Evolutionary conservation across 495 filamentous ascomycete genomes (phyloP).

Genomic region (Neurospora sp.): DNA sequence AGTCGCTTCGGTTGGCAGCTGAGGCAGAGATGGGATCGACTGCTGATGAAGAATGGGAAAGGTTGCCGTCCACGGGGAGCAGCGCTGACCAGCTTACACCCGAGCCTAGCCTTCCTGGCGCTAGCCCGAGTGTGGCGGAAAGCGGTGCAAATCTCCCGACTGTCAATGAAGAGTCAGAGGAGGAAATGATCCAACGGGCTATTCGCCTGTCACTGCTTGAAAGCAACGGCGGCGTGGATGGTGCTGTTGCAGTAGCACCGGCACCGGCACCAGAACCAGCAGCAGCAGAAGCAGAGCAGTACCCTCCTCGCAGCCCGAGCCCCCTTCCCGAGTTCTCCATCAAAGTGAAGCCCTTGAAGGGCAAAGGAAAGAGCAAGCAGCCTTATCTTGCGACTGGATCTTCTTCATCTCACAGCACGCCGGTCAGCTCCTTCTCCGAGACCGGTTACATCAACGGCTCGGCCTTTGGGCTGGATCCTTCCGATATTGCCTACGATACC

Average conservation of each 20-base stretch:
- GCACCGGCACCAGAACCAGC: background rate
- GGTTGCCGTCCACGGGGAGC: slow-evolving; percentile 30
- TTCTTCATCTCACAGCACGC: slow-evolving; percentile 22
- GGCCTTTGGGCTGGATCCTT: background rate
- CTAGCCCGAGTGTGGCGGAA: slow-evolving; percentile 16
- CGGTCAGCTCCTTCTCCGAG: slow-evolving; percentile 7
- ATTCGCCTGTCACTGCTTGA: slow-evolving; percentile 69
- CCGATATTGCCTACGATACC: slow-evolving; percentile 10
- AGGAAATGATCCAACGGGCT: slow-evolving; percentile 66
- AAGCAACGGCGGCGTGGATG: slow-evolving; percentile 19
- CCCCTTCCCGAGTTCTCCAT: slow-evolving; percentile 34
- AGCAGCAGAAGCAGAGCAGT: slow-evolving; percentile 19
- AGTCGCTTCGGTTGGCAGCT: slow-evolving; percentile 41
- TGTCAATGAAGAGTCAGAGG: slow-evolving; percentile 38
- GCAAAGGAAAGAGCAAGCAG: slow-evolving; percentile 23
- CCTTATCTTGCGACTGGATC: slow-evolving; percentile 26
- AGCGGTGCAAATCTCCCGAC: slow-evolving; percentile 3
- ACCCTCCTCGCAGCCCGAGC: slow-evolving; percentile 1
- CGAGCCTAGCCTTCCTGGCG: slow-evolving; percentile 39
- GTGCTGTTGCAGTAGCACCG: slow-evolving; percentile 17
- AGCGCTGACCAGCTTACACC: slow-evolving; percentile 40
- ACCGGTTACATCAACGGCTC: background rate
- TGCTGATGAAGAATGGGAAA: slow-evolving; percentile 36
- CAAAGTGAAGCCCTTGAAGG: slow-evolving; percentile 35
- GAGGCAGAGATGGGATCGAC: slow-evolving; percentile 39